Evolutionary conservation across 129 eudicot species (phyloP).

Genomic region (Solidago caesia): DNA sequence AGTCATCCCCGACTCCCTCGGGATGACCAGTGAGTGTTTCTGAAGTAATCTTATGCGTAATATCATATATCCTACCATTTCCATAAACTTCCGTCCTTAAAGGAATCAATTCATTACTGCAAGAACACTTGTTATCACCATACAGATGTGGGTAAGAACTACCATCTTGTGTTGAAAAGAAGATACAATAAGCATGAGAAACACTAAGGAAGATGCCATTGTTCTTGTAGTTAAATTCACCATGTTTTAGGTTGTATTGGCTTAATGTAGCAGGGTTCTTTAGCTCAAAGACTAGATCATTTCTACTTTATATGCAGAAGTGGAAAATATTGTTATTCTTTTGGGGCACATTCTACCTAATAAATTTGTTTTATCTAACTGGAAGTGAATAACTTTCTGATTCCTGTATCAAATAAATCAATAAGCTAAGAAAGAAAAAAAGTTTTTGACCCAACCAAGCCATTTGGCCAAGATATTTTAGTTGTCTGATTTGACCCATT

Average conservation of each 20-base stretch:
- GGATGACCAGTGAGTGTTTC: slow-evolving; percentile 44
- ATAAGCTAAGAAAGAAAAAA: too few relatives aligned
- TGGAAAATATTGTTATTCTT: too few relatives aligned
- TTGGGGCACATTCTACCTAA: too few relatives aligned
- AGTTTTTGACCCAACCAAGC: too few relatives aligned
- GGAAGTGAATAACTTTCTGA: too few relatives aligned
- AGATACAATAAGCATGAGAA: not conserved
- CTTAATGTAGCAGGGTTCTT: not conserved
- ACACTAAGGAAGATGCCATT: not conserved
- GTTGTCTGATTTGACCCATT: too few relatives aligned
- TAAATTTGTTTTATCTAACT: too few relatives aligned
- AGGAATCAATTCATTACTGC: slow-evolving; percentile 32
- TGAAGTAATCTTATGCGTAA: slow-evolving; percentile 58
- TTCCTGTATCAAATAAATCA: too few relatives aligned
- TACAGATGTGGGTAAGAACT: not conserved
- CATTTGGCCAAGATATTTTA: too few relatives aligned
- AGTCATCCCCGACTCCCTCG: slow-evolving; percentile 42
- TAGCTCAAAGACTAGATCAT: not conserved
- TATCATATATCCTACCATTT: slow-evolving; percentile 54
- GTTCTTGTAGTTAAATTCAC: not conserved
- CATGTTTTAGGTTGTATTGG: not conserved
- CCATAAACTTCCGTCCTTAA: slow-evolving; percentile 54
- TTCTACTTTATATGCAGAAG: too few relatives aligned
- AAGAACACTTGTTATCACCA: not conserved
- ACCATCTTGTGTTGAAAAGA: not conserved